Base-by-base conservation (phyloP, 2,329 filamentous ascomycete genomes). In the Colletotrichum sp. region DNA sequence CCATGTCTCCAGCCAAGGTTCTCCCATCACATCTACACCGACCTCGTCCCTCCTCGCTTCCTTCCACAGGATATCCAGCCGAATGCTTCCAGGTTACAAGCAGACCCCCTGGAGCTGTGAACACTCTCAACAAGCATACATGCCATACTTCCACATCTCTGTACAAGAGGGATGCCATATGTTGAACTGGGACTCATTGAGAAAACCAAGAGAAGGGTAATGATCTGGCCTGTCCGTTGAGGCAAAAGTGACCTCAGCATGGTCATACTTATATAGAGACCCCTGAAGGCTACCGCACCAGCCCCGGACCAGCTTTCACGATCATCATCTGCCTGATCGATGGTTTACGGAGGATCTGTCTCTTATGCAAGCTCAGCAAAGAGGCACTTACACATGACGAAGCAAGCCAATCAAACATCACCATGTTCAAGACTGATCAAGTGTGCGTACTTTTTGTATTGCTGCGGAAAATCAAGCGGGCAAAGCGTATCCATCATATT, bases 361-460 rank as follows among this genome's bases (percentile, higher is more conserved):
- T 39, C 36, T 9, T 0, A 39, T 39, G 36, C 36, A 39, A 0
- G 36, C 2, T 39, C 15, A 39, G 36, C 8, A 19, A 39, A 8
- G 36, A 19, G 36, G 36, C 15, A 39, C 19, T 44, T 44, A 44
- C 52, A 57, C 22, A 11, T 12, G 7, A 39, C 5, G 15, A 39
- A 57, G 52, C 3, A 27, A 4, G 52, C 7, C 52, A 49, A 15
- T 44, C 63, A n/a, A 29, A 6, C 19, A 16, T n/a, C 49, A 34
- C 32, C 4, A 61, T n/a, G 27, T 1, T 32, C 15, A 69, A n/a
- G 66, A 27, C 32, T 2, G 8, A 27, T 32, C 22, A 4, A 34
- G 30, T 68, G 32, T 69, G 25, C 22, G 66, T 64, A 64, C 57
- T 74, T 76, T 72, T 73, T 70, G 74, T 74, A 76, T 76, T 76